phyloP scores from a whole-genome alignment of 768 basidiomycete species.

The Ramaria rubella region DNA sequence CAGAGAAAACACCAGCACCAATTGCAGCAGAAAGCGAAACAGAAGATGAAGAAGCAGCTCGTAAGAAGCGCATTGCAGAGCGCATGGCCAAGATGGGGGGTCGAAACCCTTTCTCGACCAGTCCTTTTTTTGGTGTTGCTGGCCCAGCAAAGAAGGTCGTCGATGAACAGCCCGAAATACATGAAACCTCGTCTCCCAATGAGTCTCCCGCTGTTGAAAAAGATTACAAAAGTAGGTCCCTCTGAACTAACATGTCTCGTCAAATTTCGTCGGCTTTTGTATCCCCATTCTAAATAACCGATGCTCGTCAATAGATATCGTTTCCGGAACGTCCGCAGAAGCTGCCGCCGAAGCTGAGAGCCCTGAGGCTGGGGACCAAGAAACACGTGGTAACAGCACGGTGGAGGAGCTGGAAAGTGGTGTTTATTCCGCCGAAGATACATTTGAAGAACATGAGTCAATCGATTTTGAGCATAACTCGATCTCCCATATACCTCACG shows the following conservation, averaged over 20 bases:
- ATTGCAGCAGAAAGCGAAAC: neutral
- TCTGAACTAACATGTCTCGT: neutral
- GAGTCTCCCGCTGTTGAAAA: neutral
- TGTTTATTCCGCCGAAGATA: neutral
- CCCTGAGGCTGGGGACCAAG: neutral
- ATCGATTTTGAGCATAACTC: neutral
- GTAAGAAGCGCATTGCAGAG: conserved; percentile 53
- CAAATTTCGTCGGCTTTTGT: neutral
- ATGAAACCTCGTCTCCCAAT: neutral
- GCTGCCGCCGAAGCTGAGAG: neutral
- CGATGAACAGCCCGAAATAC: conserved; percentile 8
- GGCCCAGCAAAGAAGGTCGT: conserved; percentile 18
- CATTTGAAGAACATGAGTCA: neutral
- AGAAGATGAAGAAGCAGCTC: conserved; percentile 40
- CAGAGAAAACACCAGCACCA: neutral
- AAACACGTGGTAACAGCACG: neutral
- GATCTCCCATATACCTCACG: neutral
- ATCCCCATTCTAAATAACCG: neutral
- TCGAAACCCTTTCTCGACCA: conserved; percentile 46
- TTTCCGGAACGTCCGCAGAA: neutral
- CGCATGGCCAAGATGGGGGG: conserved; percentile 56
- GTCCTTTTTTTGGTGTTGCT: conserved; percentile 14
- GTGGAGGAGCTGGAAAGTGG: neutral
- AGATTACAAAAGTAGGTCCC: neutral
- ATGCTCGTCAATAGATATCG: neutral